A percentile compares a stretch with the other conserved stretches of the same genome.
phyloP scores from a whole-genome alignment of 2,329 filamentous ascomycete species.

The Colletotrichum liriopes region DNA sequence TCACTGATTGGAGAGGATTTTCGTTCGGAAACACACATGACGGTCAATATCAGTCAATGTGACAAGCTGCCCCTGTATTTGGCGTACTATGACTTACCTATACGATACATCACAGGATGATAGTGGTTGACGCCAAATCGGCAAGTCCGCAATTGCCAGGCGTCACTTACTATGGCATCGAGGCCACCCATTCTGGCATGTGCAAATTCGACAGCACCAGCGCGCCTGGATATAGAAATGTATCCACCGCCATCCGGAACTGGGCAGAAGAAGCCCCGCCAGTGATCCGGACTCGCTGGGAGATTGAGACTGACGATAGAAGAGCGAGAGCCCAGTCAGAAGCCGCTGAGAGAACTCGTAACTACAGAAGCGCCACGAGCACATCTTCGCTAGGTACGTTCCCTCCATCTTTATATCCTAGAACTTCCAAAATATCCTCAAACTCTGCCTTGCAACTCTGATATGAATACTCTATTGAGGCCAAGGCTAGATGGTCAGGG shows the following conservation, averaged over 20 bases:
- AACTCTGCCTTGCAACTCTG: no score
- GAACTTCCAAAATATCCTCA: not conserved
- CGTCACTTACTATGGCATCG: conserved; percentile 81
- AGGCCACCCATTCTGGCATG: conserved; percentile 80
- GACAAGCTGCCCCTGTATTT: no score
- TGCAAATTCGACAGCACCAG: conserved; percentile 78
- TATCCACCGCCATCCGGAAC: conserved; percentile 65
- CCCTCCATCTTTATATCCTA: not conserved
- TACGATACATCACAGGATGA: conserved; percentile 51
- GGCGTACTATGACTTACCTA: not conserved
- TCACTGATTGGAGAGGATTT: not conserved
- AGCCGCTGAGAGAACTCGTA: conserved; percentile 59
- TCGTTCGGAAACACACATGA: no score
- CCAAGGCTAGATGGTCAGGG: no score
- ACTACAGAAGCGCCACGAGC: conserved; percentile 41
- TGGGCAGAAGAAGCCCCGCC: conserved; percentile 70
- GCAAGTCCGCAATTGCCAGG: conserved; percentile 79
- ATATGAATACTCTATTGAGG: no score
- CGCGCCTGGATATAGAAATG: conserved; percentile 75
- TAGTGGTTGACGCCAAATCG: conserved; percentile 80
- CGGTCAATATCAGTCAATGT: not conserved
- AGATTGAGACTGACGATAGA: conserved; percentile 70
- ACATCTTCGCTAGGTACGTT: conserved; percentile 23
- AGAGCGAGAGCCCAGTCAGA: conserved; percentile 60
- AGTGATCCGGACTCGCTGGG: conserved; percentile 72